phyloP scores from a whole-genome alignment of 2,329 filamentous ascomycete genomes.

The Exophiala dermatitidis region DNA sequence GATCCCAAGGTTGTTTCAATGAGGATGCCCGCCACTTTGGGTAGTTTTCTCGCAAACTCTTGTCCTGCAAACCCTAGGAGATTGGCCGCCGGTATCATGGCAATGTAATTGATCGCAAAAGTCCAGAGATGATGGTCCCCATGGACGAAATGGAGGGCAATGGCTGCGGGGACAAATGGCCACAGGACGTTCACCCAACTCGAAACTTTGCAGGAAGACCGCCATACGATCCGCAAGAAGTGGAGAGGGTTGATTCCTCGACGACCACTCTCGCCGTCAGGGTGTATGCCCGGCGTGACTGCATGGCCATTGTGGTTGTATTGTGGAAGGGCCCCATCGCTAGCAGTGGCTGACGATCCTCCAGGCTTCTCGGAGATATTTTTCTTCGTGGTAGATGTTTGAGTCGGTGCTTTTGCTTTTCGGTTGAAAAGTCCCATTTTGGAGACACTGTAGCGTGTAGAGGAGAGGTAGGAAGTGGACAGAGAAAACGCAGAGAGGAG shows the following conservation, averaged over 20 bases:
- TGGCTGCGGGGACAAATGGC: slow-evolving; percentile 66
- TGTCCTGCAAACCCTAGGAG: slow-evolving; percentile 67
- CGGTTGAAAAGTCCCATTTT: slow-evolving; percentile 22
- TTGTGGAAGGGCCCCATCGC: slow-evolving; percentile 15
- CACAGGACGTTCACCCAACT: slow-evolving; percentile 63
- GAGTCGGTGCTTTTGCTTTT: slow-evolving; percentile 3
- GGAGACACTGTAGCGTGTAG: neutral
- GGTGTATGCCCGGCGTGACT: slow-evolving; percentile 35
- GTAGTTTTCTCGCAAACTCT: slow-evolving; percentile 65
- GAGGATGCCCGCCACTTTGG: slow-evolving; percentile 54
- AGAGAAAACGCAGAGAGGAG: neutral
- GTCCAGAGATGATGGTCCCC: slow-evolving; percentile 55
- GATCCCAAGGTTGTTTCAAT: slow-evolving; percentile 58
- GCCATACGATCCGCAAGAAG: slow-evolving; percentile 58
- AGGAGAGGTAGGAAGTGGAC: neutral
- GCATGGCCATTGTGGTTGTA: slow-evolving; percentile 27
- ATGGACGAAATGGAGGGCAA: slow-evolving; percentile 55
- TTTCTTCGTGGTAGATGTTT: neutral
- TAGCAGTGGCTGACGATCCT: slow-evolving; percentile 1
- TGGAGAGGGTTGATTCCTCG: slow-evolving; percentile 56
- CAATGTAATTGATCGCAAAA: slow-evolving; percentile 66
- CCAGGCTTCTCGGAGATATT: slow-evolving; percentile 12
- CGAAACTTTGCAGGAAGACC: slow-evolving; percentile 57
- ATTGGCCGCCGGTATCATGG: slow-evolving; percentile 71
- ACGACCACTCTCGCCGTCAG: slow-evolving; percentile 62